Evolutionary conservation across 306 rosid genomes (phyloP), one percentile per base, ranked within the genome.

Genomic region (Vigna angularis): DNA sequence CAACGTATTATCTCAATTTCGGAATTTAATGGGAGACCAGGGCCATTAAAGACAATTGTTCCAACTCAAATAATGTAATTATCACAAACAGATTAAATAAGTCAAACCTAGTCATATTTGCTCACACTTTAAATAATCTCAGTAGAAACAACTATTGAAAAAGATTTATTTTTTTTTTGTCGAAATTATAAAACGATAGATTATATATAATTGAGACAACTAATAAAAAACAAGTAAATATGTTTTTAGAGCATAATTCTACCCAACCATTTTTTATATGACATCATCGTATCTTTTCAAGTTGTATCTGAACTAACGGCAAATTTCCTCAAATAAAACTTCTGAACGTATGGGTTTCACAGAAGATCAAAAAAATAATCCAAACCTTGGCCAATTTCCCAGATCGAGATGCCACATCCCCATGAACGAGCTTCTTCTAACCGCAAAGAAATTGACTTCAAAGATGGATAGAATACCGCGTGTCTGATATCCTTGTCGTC

Each of bases 341-440:
- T 44, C 13, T 4, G 18, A 59, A 58, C 36, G 42, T 20, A 36
- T 4, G 75, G 17, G 36, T 57, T 62, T 83, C 76, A 89, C 49
- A 96, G 78, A 77, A 93, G 94, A 77, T 90, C 98, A 49, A 85
- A 87, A 70, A 96, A 96, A 81, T 88, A 92, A 88, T 96, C 98
- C 84, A 96, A 87, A 84, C 99, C 99, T 89, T 96, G 99, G 51
- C 98, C 98, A 17, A 96, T 93, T 90, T 96, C 99, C 99, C 99
- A 93, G 64, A 96, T 84, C 3, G 98, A 90, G 86, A 93, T 90
- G 80, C 97, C 98, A 73, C 96, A 91, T 20, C 94, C 97, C 93
- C 97, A 88, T 38, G 87, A 79, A 28, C 74, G 94, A 82, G 96
- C 97, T 84, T 86, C 98, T 79, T 96, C 94, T 11, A 96, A 90